Evolutionary conservation across 306 rosid genomes (phyloP), one percentile per base, ranked within the genome.

Genomic region (Cyclanthera cordifolia): DNA sequence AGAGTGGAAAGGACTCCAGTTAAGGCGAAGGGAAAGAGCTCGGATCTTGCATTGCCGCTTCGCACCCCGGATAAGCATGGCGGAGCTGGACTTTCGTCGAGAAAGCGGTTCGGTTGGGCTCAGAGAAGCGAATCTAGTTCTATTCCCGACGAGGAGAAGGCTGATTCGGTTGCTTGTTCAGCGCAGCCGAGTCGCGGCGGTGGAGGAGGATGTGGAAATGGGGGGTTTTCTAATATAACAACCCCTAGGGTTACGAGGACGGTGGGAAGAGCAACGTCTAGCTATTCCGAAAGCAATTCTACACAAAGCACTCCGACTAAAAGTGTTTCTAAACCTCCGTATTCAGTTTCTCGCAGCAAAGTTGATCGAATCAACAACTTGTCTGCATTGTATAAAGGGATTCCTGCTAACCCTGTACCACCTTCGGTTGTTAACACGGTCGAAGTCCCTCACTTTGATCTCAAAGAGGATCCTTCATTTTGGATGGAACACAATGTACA

Each of bases 401-500:
- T 69, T 72, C 87, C 95, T 0, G 71, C 81, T 75, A 76, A 82
- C 12, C 20, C 80, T 67, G 77, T 80, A 41, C 69, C 83, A 0
- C 78, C 86, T 5, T 77, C 84, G 0, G 86, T 87, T 75, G 89
- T 86, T 59, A 85, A 87, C 74, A 74, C 91, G 50, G 88, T 93
- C 7, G 88, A 90, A 82, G 99, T 93, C 17, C 96, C 99, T 87
- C 91, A 90, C 87, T 93, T 93, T 69, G 94, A 90, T 72, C 96
- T 93, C 19, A 93, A 82, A 82, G 99, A 93, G 81, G 94, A 93
- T 75, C 82, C 94, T 0, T 93, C 96, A 0, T 93, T 93, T 70
- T 93, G 99, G 99, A 90, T 93, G 77, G 95, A 93, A 43, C 99
- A 85, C 73, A 93, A 83, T 79, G 96, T 90, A 80, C 99, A 93